Conservation (phyloP, 768 basidiomycete genomes). For the Myochromella boudieri region DNA sequence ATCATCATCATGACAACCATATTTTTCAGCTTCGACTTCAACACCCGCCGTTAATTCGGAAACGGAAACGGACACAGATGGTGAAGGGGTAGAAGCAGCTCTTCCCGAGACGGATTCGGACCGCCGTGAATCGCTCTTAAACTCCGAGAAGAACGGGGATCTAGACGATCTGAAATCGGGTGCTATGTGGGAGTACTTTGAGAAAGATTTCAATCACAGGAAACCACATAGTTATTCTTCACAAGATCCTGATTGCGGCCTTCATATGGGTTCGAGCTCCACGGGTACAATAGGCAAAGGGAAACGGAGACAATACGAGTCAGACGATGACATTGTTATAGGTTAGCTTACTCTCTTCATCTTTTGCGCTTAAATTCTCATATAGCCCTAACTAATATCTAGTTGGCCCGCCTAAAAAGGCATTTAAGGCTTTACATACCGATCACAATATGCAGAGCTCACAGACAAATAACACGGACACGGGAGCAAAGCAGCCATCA, state of each 20-base stretch:
- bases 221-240: constrained; percentile 6
- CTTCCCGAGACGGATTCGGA: constrained; percentile 43
- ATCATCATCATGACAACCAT: not conserved
- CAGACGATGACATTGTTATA: constrained; percentile 11
- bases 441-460: too few relatives aligned
- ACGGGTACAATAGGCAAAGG: not conserved
- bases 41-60: constrained; percentile 23
- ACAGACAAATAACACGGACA: too few relatives aligned
- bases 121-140: constrained; percentile 52
- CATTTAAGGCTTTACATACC: not conserved
- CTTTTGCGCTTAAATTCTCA: too few relatives aligned
- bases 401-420: not conserved
- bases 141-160: constrained; percentile 43
- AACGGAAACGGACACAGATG: constrained; percentile 25
- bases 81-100: constrained; percentile 31
- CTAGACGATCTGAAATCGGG: constrained; percentile 39
- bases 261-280: not conserved
- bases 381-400: too few relatives aligned
- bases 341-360: too few relatives aligned
- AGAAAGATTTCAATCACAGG: constrained; percentile 50
- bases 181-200: constrained; percentile 42
- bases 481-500: too few relatives aligned
- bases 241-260: constrained; percentile 17
- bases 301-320: constrained; percentile 12
- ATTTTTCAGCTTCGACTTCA: not conserved